Base-by-base conservation (phyloP, 768 basidiomycete species). In the Auricularia cornea region DNA sequence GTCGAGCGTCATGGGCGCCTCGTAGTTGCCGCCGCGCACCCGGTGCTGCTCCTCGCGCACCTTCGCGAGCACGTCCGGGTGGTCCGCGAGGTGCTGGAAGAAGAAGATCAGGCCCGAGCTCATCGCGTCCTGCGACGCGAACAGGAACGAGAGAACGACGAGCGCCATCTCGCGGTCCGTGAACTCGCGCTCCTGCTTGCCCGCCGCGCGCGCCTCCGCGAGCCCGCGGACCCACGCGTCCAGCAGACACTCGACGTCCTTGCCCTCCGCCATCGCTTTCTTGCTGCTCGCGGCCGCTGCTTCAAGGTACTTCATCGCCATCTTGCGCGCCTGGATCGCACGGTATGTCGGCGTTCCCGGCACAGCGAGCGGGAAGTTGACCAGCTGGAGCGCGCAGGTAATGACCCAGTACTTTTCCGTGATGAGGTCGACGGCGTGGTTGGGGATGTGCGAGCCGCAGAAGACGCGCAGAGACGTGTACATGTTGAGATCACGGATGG, bases 111-210 rank as follows among this genome's bases (percentile, higher is more conserved):
- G 78, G 59, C 94, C 95, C 65, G 91, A 94, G 73, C 92, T 92
- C 97, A 99, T 98, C 59, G 97, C 97, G 72, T 99, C 97, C 79
- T 97, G 93, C 29, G 87, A 90, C 2, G 93, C 97, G 70, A 98
- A 98, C 61, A 99, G 79, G 87, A 98, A 98, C 12, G 92, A 94
- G 72, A 99, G 88, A 44, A 99, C 76, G 70, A 97, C 95, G 88
- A 97, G 91, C 31, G 92, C 94, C 85, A 98, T 98, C 76, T 99
- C 96, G 68, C 83, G 81, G 73, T 98, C 90, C 67, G 86, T 90
- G 77, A 94, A 98, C 65, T 98, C 92, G 65, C 79, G 84, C 67
- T 87, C 85, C 67, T 89, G 88, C 74, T 94, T 95, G 71, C 79
- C 72, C 74, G 72, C 71, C 18, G 83, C 87, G 29, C 86, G 85